Evolutionary conservation across 2,329 filamentous ascomycete genomes (phyloP), one percentile per base, ranked within the genome.

Genomic region (Aspergillus sclerotialis): DNA sequence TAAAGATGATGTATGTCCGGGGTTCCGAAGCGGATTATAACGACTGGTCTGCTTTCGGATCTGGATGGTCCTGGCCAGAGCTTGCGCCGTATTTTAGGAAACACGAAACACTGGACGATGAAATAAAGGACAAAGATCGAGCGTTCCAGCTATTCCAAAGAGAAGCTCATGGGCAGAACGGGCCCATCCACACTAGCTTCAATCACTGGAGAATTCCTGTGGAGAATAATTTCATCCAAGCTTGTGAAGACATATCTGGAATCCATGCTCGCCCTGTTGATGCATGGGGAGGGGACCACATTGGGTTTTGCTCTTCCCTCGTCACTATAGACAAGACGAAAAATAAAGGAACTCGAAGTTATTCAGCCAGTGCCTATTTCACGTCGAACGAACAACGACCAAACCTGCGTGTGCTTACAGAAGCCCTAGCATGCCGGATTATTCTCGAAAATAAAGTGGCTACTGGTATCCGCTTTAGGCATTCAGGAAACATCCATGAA

Each of bases 331-430:
- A 65, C 29, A 19, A 27, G 19, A 15, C 55, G 53, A 5, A 30
- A 26, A 4, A 43, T 47, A 15, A 46, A 37, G 5, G 52, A 3
- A 31, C 46, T 0, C 49, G 66, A 24, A 64, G 59, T 8, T 68
- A 66, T 40, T 49, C 63, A 1, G 58, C 55, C 2, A 54, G 45
- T 8, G 61, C 56, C 6, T 67, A 67, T 39, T 54, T 57, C 24
- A 32, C 48, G 5, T 59, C 59, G 3, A 54, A 53, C 28, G 44
- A 50, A 2, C 38, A 35, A 5, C 52, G 68, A 12, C 48, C 57
- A 4, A 73, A 73, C 33, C 46, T 74, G 2, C 51, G 59, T 12
- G 52, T 72, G 4, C 43, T 72, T 11, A 64, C 61, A 1, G 58
- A 68, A 13, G 65, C 68, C 4, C 39, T 64, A 29, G 65, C 69